These are phyloP conservation scores for Glaciozyma martinii DNA, from an alignment of 768 basidiomycete genomes.

Conservation along the genomic window DNA sequence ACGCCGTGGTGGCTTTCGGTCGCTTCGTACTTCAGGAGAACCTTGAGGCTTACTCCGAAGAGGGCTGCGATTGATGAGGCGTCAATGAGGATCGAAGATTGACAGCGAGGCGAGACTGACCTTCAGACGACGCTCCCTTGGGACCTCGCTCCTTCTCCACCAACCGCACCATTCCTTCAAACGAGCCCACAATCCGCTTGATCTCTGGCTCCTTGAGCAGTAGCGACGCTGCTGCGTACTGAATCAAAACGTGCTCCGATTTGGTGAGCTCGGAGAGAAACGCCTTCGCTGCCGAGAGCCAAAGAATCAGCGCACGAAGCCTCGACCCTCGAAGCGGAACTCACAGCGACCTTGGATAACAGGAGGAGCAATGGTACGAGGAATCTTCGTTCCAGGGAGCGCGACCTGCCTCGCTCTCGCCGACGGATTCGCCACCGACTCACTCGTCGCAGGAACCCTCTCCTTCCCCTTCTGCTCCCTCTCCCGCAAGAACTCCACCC, in stretches of 20 bases:
- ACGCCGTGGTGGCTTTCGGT: conserved; percentile 14
- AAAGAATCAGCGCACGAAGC: too few relatives aligned
- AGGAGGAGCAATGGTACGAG: too few relatives aligned
- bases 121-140: background rate
- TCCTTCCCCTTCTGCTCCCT: too few relatives aligned
- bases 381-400: too few relatives aligned
- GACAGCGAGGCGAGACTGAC: conserved; percentile 2
- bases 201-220: conserved; percentile 13
- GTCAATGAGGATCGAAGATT: background rate
- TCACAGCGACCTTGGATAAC: background rate
- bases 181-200: conserved; percentile 8
- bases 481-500: too few relatives aligned
- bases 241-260: conserved; percentile 17
- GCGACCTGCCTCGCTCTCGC: too few relatives aligned
- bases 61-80: conserved; percentile 4
- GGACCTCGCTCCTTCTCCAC: background rate
- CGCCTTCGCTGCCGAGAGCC: background rate
- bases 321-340: too few relatives aligned
- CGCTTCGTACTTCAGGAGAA: conserved; percentile 16
- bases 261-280: conserved; percentile 19
- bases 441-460: too few relatives aligned
- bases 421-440: too few relatives aligned
- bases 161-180: conserved; percentile 1
- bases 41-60: conserved; percentile 9
- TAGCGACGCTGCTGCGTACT: conserved; percentile 16